Evolutionary conservation across 2,329 filamentous ascomycete species (phyloP).

Genomic region (Onygenales sp.): DNA sequence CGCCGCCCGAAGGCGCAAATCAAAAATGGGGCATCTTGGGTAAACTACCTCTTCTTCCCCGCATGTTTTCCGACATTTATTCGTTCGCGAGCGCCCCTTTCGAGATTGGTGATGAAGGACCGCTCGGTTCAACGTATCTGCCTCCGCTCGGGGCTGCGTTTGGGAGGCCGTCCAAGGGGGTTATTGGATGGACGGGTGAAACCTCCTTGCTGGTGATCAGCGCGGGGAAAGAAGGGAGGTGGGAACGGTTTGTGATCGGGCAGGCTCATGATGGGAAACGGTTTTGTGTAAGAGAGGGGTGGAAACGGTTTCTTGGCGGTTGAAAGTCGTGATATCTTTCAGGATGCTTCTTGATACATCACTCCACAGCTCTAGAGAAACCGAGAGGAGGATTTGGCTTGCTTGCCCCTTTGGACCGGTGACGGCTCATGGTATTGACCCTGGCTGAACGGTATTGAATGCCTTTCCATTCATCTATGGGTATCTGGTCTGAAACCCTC

Average conservation of each 20-base stretch:
- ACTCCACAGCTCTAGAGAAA: neutral
- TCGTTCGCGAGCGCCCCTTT: conserved; percentile 75
- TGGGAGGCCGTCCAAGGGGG: conserved; percentile 62
- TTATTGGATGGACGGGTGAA: conserved; percentile 76
- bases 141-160: conserved; percentile 45
- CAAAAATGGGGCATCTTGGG: conserved; percentile 81
- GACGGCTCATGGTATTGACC: too few species aligned
- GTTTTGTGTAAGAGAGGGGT: conserved; percentile 61
- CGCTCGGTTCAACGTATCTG: conserved; percentile 30
- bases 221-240: conserved; percentile 68
- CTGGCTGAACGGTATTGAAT: too few species aligned
- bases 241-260: conserved; percentile 77
- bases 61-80: conserved; percentile 81
- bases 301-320: conserved; percentile 63
- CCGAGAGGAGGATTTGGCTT: neutral
- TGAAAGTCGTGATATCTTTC: conserved; percentile 9
- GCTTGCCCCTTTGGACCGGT: neutral
- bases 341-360: neutral
- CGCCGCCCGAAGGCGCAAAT: conserved; percentile 40
- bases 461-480: too few species aligned
- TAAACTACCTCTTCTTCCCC: conserved; percentile 74
- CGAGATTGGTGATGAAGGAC: conserved; percentile 67
- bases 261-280: conserved; percentile 59
- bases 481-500: too few species aligned
- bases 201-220: conserved; percentile 66